Evolutionary conservation across 2,329 filamentous ascomycete genomes (phyloP).

Genomic region (Capronia coronata): DNA sequence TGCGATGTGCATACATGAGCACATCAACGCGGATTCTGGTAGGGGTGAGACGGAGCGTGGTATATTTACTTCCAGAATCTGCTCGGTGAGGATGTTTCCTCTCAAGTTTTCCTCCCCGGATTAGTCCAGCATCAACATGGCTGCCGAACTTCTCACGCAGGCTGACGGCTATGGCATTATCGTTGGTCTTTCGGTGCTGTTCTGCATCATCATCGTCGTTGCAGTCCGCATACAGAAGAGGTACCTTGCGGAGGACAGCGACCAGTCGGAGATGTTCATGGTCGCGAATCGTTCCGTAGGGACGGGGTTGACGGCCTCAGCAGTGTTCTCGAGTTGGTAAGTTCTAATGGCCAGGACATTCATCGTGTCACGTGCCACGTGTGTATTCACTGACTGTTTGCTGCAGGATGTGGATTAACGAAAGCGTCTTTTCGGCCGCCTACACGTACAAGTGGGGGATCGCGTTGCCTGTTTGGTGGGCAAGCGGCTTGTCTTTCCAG

Average conservation of each 20-base stretch:
- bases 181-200: slow-evolving; percentile 44
- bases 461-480: slow-evolving; percentile 37
- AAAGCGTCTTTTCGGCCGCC: slow-evolving; percentile 34
- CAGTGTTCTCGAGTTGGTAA: slow-evolving; percentile 34
- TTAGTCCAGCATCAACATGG: too few relatives aligned
- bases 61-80: too few relatives aligned
- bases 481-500: slow-evolving; percentile 41
- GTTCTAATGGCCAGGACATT: slow-evolving; percentile 19
- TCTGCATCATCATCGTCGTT: slow-evolving; percentile 43
- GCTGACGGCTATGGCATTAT: slow-evolving; percentile 44
- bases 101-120: too few relatives aligned
- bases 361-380: background rate
- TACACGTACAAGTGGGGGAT: slow-evolving; percentile 35
- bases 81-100: too few relatives aligned
- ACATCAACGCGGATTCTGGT: too few relatives aligned
- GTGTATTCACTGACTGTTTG: background rate
- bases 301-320: slow-evolving; percentile 35
- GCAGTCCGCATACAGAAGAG: slow-evolving; percentile 43
- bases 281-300: slow-evolving; percentile 36
- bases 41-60: too few relatives aligned
- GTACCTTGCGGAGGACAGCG: slow-evolving; percentile 40
- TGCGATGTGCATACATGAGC: too few relatives aligned
- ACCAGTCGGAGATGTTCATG: slow-evolving; percentile 41
- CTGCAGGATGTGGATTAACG: slow-evolving; percentile 35
- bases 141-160: slow-evolving; percentile 22